Conservation (phyloP, 345 rosid genomes). For the Corymbia maculata region DNA sequence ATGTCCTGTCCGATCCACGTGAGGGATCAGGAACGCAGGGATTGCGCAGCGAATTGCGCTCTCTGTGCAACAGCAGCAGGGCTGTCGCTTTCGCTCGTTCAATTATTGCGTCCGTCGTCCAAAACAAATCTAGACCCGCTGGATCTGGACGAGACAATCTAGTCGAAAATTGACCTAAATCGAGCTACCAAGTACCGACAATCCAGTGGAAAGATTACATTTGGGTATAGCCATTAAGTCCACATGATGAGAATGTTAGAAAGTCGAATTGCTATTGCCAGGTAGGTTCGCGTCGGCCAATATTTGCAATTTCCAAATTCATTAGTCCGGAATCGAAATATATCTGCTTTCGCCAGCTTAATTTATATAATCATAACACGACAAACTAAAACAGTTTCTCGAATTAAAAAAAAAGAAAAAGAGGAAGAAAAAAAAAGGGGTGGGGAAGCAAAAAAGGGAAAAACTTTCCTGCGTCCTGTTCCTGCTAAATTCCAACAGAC, state of each 20-base stretch:
- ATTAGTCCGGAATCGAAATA: neutral
- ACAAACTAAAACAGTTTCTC: neutral
- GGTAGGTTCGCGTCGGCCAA: neutral
- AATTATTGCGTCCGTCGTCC: neutral
- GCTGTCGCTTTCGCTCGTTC: neutral
- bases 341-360: neutral
- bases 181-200: neutral
- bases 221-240: neutral
- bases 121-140: neutral
- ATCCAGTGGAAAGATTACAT: neutral
- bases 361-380: neutral
- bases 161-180: neutral
- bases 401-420: neutral
- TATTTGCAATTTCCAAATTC: neutral
- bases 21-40: neutral
- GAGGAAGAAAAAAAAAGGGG: neutral
- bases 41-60: neutral
- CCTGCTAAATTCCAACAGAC: neutral
- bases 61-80: neutral
- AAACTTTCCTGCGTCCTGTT: neutral
- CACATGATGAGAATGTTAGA: neutral
- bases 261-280: neutral
- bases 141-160: neutral
- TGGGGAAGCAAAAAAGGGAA: neutral
- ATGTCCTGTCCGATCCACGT: neutral